Evolutionary conservation across 2,329 filamentous ascomycete species (phyloP), one percentile per base, ranked within the genome.

Genomic region (Hypoxylon sp.): DNA sequence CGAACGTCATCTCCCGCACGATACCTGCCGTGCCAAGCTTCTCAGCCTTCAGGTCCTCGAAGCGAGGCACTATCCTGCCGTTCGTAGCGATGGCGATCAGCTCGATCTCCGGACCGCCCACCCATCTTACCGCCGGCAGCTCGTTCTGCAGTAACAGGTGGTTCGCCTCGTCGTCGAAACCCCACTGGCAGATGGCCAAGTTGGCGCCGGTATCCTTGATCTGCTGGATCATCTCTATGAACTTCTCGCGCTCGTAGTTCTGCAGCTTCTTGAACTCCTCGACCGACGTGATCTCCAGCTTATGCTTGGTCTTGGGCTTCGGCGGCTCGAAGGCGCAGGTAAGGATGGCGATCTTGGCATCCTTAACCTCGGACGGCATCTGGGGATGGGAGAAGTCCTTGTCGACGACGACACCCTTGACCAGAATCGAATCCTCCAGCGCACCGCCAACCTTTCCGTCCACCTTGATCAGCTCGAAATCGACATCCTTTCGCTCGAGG

Each of bases 301-400:
- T 96, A 80, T 99, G 95, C 86, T 99, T 99, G 43, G 95, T 99
- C 86, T 99, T 99, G 67, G 95, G 95, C 84, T 99, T 99, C 47
- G 95, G 95, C 26, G 95, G 95, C 81, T 99, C 95, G 74, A 99
- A 99, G 3, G 95, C 92, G 76, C 95, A 99, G 48, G 95, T 99
- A 58, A 99, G 81, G 71, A 99, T 99, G 68, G 95, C 95, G 72
- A 99, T 88, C 82, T 97, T 98, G 73, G 95, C 96, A 77, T 99
- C 92, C 69, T 83, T 85, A 64, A 99, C 94, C 78, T 97, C 92
- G 47, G 90, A 91, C 9, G 95, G 95, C 95, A 99, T 99, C 80
- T 99, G 95, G 10, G 95, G 95, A 77, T 99, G 95, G 29, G 95
- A 98, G 77, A 99, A 99, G 80, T 99, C 96, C 82, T 99, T 99